A percentile compares a stretch with the other conserved stretches of the same genome.
These are phyloP conservation scores for Emericellopsis cladophorae DNA, from an alignment of 2,329 filamentous ascomycete genomes.

Conservation along the genomic window DNA sequence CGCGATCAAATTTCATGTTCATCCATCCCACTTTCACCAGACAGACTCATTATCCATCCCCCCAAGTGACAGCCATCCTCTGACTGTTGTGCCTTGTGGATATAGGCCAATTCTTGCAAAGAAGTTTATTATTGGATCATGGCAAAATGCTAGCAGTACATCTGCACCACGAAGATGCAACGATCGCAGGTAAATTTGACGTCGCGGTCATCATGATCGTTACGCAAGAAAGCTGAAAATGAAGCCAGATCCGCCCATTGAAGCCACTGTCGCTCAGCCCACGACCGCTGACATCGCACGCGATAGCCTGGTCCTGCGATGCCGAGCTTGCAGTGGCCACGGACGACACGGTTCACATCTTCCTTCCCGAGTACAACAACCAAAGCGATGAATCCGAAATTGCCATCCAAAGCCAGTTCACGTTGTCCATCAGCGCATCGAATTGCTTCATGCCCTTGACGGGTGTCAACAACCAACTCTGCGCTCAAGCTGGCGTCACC, in stretches of 20 bases:
- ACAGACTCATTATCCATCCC: too few relatives aligned
- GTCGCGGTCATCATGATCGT: not conserved
- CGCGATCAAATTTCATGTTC: too few relatives aligned
- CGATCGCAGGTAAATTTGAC: not conserved
- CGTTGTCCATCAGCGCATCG: slow-evolving; percentile 17
- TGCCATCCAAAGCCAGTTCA: slow-evolving; percentile 18
- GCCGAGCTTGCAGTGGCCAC: slow-evolving; percentile 42
- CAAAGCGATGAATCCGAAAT: slow-evolving; percentile 6
- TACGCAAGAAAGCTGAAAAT: not conserved
- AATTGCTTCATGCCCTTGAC: slow-evolving; percentile 23
- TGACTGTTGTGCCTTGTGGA: too few relatives aligned
- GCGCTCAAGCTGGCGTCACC: slow-evolving; percentile 20
- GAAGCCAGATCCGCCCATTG: slow-evolving; percentile 28
- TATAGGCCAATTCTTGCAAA: too few relatives aligned
- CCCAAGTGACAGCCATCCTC: too few relatives aligned
- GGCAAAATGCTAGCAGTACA: too few relatives aligned
- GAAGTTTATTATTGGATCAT: too few relatives aligned
- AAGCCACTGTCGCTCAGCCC: slow-evolving; percentile 29
- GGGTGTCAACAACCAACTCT: slow-evolving; percentile 32
- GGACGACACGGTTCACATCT: slow-evolving; percentile 41
- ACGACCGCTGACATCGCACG: slow-evolving; percentile 28
- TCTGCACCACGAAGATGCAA: not conserved
- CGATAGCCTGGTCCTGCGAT: slow-evolving; percentile 41
- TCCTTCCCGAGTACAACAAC: slow-evolving; percentile 30
- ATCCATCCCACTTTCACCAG: not conserved